phyloP scores from a whole-genome alignment of 805 yeast genomes.

The Lipomyces starkeyi region DNA sequence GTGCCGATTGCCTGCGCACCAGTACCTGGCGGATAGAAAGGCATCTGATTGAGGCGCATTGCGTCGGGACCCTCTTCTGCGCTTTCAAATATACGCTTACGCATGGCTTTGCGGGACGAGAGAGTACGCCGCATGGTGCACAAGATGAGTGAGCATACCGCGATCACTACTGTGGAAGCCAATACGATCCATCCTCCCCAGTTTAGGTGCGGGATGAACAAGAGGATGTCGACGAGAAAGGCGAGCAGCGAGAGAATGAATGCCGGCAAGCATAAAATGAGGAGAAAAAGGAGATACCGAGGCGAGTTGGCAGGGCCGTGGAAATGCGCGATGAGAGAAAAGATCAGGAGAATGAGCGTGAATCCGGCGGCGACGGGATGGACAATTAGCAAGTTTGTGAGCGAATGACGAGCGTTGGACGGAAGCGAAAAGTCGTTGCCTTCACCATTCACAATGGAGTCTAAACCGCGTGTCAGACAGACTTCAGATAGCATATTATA shows the following conservation, averaged over 20 bases:
- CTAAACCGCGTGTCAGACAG: conserved; percentile 16
- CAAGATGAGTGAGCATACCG: conserved; percentile 65
- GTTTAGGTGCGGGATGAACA: conserved; percentile 74
- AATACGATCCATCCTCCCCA: conserved; percentile 89
- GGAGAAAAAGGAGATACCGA: conserved; percentile 56
- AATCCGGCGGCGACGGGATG: conserved; percentile 69
- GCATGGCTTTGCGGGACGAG: conserved; percentile 46
- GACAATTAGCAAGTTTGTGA: conserved; percentile 66
- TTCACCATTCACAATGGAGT: conserved; percentile 43
- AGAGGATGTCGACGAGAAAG: conserved; percentile 78
- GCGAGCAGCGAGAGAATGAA: conserved; percentile 74
- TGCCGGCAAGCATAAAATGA: conserved; percentile 67
- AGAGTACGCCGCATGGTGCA: conserved; percentile 77
- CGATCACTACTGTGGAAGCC: conserved; percentile 67
- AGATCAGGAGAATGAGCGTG: conserved; percentile 54
- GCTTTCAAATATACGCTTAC: conserved; percentile 33
- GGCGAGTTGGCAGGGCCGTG: conserved; percentile 49
- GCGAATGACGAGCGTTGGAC: conserved; percentile 61
- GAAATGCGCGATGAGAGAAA: conserved; percentile 52
- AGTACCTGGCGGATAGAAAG: conserved; percentile 26
- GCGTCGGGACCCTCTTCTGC: conserved; percentile 17
- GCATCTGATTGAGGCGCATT: conserved; percentile 31
- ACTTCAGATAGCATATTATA: background rate
- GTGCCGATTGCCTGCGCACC: background rate
- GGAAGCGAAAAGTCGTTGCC: conserved; percentile 58